Conservation (phyloP, 2,329 filamentous ascomycete genomes). For the Xylaria sp. region DNA sequence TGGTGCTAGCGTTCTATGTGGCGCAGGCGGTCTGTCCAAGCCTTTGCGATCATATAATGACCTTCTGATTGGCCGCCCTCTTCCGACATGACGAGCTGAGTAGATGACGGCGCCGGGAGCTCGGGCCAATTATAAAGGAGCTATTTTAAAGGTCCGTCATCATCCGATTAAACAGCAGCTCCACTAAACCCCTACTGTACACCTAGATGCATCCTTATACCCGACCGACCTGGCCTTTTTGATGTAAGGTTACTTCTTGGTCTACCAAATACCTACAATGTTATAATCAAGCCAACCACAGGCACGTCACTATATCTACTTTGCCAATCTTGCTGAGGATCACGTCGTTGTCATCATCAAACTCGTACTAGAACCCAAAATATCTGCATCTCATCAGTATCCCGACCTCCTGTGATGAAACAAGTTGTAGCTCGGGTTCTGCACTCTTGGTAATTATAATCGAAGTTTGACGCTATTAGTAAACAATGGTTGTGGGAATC, state of each 20-base stretch:
- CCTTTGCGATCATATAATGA: slow-evolving; percentile 40
- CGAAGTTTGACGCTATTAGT: background rate
- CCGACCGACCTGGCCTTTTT: background rate
- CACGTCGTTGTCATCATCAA: background rate
- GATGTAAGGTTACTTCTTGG: background rate
- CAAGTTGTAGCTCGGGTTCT: background rate
- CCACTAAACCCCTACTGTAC: background rate
- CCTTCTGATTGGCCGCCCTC: slow-evolving; percentile 42
- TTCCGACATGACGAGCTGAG: slow-evolving; percentile 19
- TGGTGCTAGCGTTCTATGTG: slow-evolving; percentile 25
- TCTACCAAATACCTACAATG: background rate
- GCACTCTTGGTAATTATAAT: background rate
- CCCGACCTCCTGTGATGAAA: background rate
- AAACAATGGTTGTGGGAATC: slow-evolving; percentile 52
- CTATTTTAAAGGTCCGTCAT: slow-evolving; percentile 12
- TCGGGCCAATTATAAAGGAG: slow-evolving; percentile 22
- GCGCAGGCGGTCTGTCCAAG: slow-evolving; percentile 30
- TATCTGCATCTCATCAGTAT: background rate
- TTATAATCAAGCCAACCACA: background rate
- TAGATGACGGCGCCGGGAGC: slow-evolving; percentile 17
- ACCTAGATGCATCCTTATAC: background rate
- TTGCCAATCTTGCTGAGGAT: background rate
- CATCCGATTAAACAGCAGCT: slow-evolving; percentile 4
- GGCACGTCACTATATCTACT: background rate
- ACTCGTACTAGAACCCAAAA: background rate